These are phyloP conservation scores for Gaertneriomyces semiglobifer DNA, from an alignment of 192 early-diverging fungal genomes.

Conservation along the genomic window DNA sequence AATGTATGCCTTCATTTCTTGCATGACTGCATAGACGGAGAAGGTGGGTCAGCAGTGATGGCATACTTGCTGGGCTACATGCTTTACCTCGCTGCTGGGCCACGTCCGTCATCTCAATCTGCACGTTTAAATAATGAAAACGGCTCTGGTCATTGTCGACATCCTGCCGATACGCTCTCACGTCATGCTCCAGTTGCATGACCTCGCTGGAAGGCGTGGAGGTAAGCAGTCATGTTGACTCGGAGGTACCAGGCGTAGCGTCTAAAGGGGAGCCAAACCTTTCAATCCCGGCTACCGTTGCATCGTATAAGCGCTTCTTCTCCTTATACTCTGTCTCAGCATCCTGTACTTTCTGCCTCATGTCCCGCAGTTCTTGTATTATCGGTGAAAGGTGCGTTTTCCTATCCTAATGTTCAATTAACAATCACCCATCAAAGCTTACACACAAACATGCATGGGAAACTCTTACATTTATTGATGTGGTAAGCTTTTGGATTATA, in stretches of 20 bases:
- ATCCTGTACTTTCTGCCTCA: conserved; percentile 43
- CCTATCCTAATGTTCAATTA: conserved; percentile 33
- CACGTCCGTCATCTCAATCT: conserved; percentile 39
- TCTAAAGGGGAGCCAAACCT: conserved; percentile 27
- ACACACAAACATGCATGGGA: background rate
- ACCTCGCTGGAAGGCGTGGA: conserved; percentile 36
- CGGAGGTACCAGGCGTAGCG: background rate
- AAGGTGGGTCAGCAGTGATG: background rate
- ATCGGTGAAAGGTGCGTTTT: conserved; percentile 51
- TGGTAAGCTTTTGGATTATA: conserved; percentile 49
- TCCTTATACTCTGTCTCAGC: conserved; percentile 52
- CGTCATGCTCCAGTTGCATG: conserved; percentile 40
- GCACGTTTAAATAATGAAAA: conserved; percentile 47
- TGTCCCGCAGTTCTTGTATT: conserved; percentile 50
- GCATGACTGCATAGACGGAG: conserved; percentile 39
- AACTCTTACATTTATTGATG: conserved; percentile 43
- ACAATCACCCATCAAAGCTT: background rate
- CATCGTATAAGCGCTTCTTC: conserved; percentile 54
- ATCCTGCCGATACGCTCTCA: conserved; percentile 44
- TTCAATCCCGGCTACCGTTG: conserved; percentile 52
- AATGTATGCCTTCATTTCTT: conserved; percentile 64
- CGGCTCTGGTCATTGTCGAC: conserved; percentile 48
- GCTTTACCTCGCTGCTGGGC: conserved; percentile 48
- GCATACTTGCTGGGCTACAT: background rate
- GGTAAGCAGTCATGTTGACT: background rate